Conservation (phyloP, 2,329 filamentous ascomycete species). For the Microsporum audouinii region DNA sequence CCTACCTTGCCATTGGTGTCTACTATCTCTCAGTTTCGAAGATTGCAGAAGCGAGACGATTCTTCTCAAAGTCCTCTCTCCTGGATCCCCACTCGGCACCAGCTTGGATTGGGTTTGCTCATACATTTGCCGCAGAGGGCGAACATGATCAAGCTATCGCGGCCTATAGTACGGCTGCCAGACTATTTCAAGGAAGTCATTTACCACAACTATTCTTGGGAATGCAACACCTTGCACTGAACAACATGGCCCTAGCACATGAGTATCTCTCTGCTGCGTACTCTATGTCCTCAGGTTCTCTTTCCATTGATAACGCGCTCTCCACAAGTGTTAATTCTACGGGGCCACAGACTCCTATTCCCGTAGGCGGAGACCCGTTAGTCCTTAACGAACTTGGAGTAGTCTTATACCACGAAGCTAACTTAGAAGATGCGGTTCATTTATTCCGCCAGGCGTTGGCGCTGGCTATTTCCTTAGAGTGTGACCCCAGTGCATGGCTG, state of each 20-base stretch:
- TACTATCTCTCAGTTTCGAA: constrained; percentile 87
- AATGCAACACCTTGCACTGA: constrained; percentile 95
- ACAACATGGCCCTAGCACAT: constrained; percentile 85
- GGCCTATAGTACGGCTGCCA: constrained; percentile 87
- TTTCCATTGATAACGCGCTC: constrained; percentile 17
- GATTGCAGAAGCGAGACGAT: constrained; percentile 84
- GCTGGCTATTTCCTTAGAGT: constrained; percentile 68
- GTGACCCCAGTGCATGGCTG: constrained; percentile 71
- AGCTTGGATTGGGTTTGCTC: constrained; percentile 97
- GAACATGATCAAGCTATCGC: constrained; percentile 98
- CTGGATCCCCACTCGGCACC: constrained; percentile 96
- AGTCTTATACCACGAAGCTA: constrained; percentile 85
- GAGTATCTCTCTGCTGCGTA: constrained; percentile 91
- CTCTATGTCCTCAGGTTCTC: constrained; percentile 39
- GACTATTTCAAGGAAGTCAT: constrained; percentile 93
- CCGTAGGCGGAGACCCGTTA: constrained; percentile 55
- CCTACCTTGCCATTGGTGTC: constrained; percentile 87
- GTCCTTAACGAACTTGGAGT: constrained; percentile 93
- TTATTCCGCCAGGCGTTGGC: constrained; percentile 68
- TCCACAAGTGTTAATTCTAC: constrained; percentile 19
- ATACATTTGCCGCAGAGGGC: constrained; percentile 93
- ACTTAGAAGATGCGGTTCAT: constrained; percentile 60
- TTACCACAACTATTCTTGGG: constrained; percentile 90
- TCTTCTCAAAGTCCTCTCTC: constrained; percentile 94
- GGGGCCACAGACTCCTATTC: constrained; percentile 37